Base-by-base conservation (phyloP, 441 rosid species). In the Pelargonium fulgidum region DNA sequence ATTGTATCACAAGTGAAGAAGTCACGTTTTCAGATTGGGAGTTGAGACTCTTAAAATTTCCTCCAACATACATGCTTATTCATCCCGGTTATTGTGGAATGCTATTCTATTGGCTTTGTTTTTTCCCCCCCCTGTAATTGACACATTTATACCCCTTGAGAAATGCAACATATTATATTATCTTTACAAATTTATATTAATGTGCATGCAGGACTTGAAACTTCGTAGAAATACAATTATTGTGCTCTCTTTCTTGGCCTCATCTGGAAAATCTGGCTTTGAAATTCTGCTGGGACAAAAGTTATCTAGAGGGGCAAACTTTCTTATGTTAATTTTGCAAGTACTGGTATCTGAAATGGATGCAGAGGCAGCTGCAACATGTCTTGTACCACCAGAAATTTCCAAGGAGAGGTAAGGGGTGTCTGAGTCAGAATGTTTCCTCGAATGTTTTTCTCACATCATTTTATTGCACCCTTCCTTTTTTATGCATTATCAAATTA, bases 261-360 rank as follows among this genome's bases (percentile, higher is more conserved):
- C 99, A 24, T 90, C 90, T 45, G 93, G 96, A 73, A 86, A 78
- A 70, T 73, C 83, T 47, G 97, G 96, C 69, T 87, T 84, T 81
- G 87, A 90, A 76, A 80, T 92, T 67, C 76, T 90, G 67, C 79
- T 80, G 71, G 76, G 68, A 75, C 82, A 74, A 76, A 84, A 82
- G 73, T 68, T 86, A 73, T 66, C 73, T 52, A 81, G 80, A 78
- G 97, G 78, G 63, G 72, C 70, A 48, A 89, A 74, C 81, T 86
- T 92, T 70, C 80, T 94, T 19, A 79, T 86, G 85, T 64, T 89
- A 76, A 82, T 92, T 73, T 81, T 94, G 66, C 97, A 89, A 77
- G 79, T 81, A 7, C 79, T 94, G 82, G 85, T 69, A 4, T 86
- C 86, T 0, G 97, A 92, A 77, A 77, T 84, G 75, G 89, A 86